Base-by-base conservation (phyloP, 179 eudicot genomes). In the Beta lomatogona region DNA sequence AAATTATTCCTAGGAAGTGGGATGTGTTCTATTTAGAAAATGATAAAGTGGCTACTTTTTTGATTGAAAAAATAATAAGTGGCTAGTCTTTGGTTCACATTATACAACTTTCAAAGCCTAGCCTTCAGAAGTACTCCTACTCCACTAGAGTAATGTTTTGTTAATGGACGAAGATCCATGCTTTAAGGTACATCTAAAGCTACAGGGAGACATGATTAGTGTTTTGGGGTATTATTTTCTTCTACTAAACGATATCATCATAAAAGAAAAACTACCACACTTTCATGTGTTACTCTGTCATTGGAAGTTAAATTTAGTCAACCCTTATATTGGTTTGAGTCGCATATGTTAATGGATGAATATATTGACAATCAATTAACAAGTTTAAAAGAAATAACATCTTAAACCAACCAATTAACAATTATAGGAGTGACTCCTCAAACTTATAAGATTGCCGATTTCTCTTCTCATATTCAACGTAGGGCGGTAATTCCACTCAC, bases 191-290 rank as follows among this genome's bases (percentile, higher is more conserved):
- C 77, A 19, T 31, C 77, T 15, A 74, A 74, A 57, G 66, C 46
- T 74, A 74, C 8, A 59, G 77, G 77, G 77, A 74, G 77, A 74
- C 77, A 74, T 36, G 77, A 74, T 57, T 74, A 74, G 65, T 11
- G 31, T 74, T 74, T 55, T 31, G 25, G 65, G 25, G 52, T 14
- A 16, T 15, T 57, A 55, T 74, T 72, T 74, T 57, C 66, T 57
- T 74, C 77, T 65, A 74, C 66, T 74, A 74, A 73, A 57, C 65
- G 61, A 18, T n/a, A 57, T 57, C 65, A 74, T 36, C 55, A 57
- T 14, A 31, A 4, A 36, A 36, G 21, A 9, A 9, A 73, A 74
- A 57, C 64, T 74, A 74, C 31, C 64, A 50, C 77, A 55, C 36
- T 31, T 14, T 28, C 48, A 55, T 18, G 48, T 74, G 77, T 54